phyloP scores from a whole-genome alignment of 768 basidiomycete genomes.

The Termitomyces sp. region DNA sequence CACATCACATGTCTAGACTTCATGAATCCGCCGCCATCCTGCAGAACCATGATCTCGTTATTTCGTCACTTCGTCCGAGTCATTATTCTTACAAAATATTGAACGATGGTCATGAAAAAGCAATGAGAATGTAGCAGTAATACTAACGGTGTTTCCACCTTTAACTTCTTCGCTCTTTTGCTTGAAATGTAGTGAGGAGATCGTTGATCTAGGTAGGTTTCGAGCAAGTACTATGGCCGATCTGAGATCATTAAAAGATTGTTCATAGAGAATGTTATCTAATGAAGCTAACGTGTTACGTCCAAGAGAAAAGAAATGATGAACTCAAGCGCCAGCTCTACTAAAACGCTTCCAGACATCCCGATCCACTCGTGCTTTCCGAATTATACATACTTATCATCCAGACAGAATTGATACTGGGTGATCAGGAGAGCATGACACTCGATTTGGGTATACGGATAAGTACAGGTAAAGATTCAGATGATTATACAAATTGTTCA shows the following conservation, averaged over 20 bases:
- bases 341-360: not conserved
- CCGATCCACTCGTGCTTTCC: not conserved
- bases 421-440: not conserved
- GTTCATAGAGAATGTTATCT: not conserved
- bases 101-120: not conserved
- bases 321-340: too few species aligned
- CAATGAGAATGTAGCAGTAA: not conserved
- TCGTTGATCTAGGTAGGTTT: not conserved
- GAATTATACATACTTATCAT: not conserved
- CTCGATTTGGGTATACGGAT: not conserved
- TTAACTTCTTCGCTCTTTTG: not conserved
- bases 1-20: too few species aligned
- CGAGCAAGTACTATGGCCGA: not conserved
- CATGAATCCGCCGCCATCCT: not conserved
- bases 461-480: not conserved
- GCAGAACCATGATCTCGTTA: not conserved
- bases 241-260: not conserved
- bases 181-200: not conserved
- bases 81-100: too few species aligned
- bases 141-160: too few species aligned
- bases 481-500: not conserved
- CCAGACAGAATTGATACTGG: not conserved
- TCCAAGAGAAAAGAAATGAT: too few species aligned
- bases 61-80: too few species aligned
- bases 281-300: not conserved